Base-by-base conservation (phyloP, 192 early-diverging fungal genomes). In the Coemansia sp. region DNA sequence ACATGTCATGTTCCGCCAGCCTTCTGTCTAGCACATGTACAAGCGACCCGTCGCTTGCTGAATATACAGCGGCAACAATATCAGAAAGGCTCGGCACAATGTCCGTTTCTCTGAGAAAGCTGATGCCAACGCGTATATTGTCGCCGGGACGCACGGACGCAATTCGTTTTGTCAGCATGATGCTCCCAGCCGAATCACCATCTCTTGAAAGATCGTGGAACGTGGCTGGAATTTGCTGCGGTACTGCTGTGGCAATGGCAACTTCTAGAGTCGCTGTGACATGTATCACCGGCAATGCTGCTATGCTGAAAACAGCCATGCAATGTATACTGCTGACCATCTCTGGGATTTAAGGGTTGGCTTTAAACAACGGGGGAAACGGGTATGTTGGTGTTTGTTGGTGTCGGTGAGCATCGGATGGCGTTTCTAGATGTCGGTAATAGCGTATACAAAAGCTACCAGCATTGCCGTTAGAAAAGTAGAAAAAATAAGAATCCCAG, bases 61-160 rank as follows among this genome's bases (percentile, higher is more conserved):
- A 74, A 42, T 79, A 79, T 10, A 67, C 68, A 4, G 72, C 72
- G n/a, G 71, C 72, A 39, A 79, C 63, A 5, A 73, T 21, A 39
- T 67, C 61, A 7, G 54, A 63, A 61, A 64, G 65, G 32, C 67
- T 21, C 12, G 62, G 71, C 10, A 57, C 47, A 37, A 61, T 51
- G 10, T 16, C 13, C 22, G 61, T 59, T 0, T 71, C 57, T 8
- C 36, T 16, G 4, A 66, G 62, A 36, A 68, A 62, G 32, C 36
- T 62, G 19, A 79, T 67, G 40, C 59, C 60, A 10, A 79, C 48
- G 8, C 52, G 71, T 32, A 78, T 68, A 6, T 68, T 26, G 39
- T 65, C 67, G 40, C 76, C 76, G 0, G 71, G 67, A 11, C 71
- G 76, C 15, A 69, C 76, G 5, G 71, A 78, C 0, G 67, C 55